Conservation (phyloP, 768 basidiomycete genomes). For the Tulasnella sp. region DNA sequence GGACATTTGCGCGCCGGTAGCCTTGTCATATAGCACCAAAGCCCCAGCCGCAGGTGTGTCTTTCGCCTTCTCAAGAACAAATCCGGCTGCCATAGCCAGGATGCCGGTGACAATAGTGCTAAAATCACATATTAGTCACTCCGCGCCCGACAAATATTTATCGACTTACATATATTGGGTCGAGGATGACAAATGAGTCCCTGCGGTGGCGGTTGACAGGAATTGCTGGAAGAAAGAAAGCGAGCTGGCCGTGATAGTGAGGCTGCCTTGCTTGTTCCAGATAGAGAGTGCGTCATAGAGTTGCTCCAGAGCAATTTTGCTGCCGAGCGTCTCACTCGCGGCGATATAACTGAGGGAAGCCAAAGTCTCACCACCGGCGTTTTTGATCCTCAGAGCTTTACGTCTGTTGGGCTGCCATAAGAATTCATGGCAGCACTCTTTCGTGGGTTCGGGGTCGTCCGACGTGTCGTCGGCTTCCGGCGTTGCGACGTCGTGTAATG, state of each 20-base stretch:
- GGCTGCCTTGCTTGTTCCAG: constrained; percentile 17
- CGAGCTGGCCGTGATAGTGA: constrained; percentile 20
- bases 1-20: constrained; percentile 1
- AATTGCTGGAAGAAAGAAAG: constrained; percentile 20
- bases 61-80: constrained; percentile 1
- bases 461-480: too few relatives aligned
- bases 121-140: too few relatives aligned
- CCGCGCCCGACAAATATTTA: too few relatives aligned
- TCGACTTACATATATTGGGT: background rate
- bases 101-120: constrained; percentile 4
- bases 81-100: constrained; percentile 7
- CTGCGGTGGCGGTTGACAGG: constrained; percentile 15
- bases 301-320: constrained; percentile 60
- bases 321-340: too few relatives aligned
- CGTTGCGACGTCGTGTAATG: too few relatives aligned
- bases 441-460: too few relatives aligned
- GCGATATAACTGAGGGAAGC: too few relatives aligned
- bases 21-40: constrained; percentile 16
- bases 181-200: constrained; percentile 1
- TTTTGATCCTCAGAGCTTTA: too few relatives aligned
- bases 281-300: constrained; percentile 19
- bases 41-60: constrained; percentile 10
- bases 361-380: too few relatives aligned
- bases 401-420: too few relatives aligned
- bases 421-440: too few relatives aligned